phyloP scores from a whole-genome alignment of 1,139 yeast species.

The Hemisphaericaspora subhashii region DNA sequence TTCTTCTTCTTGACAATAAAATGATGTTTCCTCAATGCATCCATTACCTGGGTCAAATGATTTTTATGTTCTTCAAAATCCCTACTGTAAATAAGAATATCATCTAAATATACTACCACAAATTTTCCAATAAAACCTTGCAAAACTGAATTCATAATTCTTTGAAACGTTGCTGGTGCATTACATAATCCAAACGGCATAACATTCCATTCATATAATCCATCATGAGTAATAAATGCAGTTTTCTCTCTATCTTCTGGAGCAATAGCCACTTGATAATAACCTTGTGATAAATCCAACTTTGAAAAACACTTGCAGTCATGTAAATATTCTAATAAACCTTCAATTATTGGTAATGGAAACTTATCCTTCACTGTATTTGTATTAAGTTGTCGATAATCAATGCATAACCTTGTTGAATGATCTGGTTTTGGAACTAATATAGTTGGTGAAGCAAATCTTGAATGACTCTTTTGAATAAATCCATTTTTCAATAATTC shows the following conservation, averaged over 20 bases:
- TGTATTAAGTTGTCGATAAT: constrained; percentile 59
- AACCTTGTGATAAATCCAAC: constrained; percentile 5
- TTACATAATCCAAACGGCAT: constrained; percentile 9
- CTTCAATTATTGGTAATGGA: constrained; percentile 21
- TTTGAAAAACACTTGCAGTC: constrained; percentile 2
- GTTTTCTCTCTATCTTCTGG: constrained; percentile 1
- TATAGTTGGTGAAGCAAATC: background rate
- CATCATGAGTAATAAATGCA: constrained; percentile 2
- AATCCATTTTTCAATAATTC: background rate
- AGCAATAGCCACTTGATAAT: constrained; percentile 7
- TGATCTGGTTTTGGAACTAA: constrained; percentile 15
- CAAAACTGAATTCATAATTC: constrained; percentile 6
- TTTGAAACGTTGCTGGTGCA: constrained; percentile 9
- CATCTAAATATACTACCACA: constrained; percentile 5
- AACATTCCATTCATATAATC: constrained; percentile 5
- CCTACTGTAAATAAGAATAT: constrained; percentile 1
- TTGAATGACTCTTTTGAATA: background rate
- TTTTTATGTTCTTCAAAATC: background rate
- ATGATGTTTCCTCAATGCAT: background rate
- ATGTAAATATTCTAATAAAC: constrained; percentile 6
- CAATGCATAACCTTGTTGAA: constrained; percentile 18
- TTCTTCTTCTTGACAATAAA: background rate
- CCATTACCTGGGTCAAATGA: background rate
- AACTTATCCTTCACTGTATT: constrained; percentile 33
- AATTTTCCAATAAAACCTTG: background rate